Base-by-base conservation (phyloP, 2,329 filamentous ascomycete genomes). In the Thielaviopsis cerberus region DNA sequence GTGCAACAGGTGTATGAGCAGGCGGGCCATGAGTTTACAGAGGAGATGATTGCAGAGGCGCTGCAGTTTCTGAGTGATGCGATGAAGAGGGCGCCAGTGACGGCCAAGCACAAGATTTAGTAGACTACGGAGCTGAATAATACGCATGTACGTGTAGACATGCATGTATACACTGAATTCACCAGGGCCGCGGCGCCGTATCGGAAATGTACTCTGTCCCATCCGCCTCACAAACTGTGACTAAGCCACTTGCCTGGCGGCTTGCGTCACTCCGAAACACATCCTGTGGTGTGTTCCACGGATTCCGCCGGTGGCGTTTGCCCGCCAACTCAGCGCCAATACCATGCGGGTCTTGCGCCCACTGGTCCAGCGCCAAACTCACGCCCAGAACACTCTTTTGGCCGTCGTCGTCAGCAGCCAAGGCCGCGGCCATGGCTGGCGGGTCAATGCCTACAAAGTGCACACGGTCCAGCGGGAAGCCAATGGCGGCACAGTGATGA, bases 1-100 rank as follows among this genome's bases (percentile, higher is more conserved):
- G 77, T 82, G 55, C 81, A 89, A 66, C 75, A 78, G 30, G 71
- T 88, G 0, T 90, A 88, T 64, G 74, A 80, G 1, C 82, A 78
- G 0, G 74, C 82, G 0, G 83, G 84, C 0, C 87, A 92, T 67
- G 72, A 74, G n/a, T 88, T 87, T 64, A 82, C 77, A 10, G 67
- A 72, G 1, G 74, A 69, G 5, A 91, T 92, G 87, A 74, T 81
- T 26, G 69, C 71, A 61, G 83, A 85, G 65, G 77, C 85, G 3
- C 74, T 84, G 11, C 69, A 69, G 37, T 91, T 87, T 68, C 68
- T 91, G 34, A 68, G 76, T 17, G 71, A 76, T 45, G 71, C 67
- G 6, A 71, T 79, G 20, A 68, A 64, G 11, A 65, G 66, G 58
- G 65, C 66, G 61, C 67, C 55, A 63, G 64, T n/a, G n/a, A n/a